Percentiles rank a stretch among this genome's conserved stretches.
Evolutionary conservation across 805 yeast genomes (phyloP).

Genomic region (Isabelozyma gotoi): DNA sequence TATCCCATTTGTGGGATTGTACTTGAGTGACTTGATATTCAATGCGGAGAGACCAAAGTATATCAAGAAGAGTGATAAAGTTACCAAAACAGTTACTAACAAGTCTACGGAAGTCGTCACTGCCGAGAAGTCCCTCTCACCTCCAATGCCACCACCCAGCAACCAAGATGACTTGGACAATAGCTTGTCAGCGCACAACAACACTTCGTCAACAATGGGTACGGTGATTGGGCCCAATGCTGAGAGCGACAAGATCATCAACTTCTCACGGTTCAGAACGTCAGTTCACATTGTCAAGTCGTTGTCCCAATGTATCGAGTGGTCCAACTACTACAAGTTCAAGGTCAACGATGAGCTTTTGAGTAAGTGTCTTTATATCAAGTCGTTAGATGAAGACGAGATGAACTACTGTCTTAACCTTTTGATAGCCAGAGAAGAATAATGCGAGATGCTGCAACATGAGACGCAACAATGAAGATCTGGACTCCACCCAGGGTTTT

Average conservation of each 20-base stretch:
- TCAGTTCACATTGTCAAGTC: constrained; percentile 76
- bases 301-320: constrained; percentile 77
- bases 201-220: background rate
- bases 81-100: too few species aligned
- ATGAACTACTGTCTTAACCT: constrained; percentile 42
- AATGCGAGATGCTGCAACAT: too few species aligned
- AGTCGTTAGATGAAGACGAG: constrained; percentile 71
- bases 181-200: background rate
- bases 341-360: constrained; percentile 60
- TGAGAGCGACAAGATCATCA: constrained; percentile 49
- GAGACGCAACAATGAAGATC: too few species aligned
- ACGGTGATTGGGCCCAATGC: constrained; percentile 4
- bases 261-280: constrained; percentile 74
- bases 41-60: constrained; percentile 64
- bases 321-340: constrained; percentile 70
- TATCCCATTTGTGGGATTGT: constrained; percentile 87
- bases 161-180: background rate
- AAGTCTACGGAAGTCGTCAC: constrained; percentile 6
- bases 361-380: constrained; percentile 81
- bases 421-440: too few species aligned
- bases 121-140: background rate
- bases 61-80: constrained; percentile 23
- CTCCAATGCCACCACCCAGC: background rate
- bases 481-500: too few species aligned
- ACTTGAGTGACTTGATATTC: constrained; percentile 76